phyloP scores from a whole-genome alignment of 345 rosid genomes.

The Pistacia vera region DNA sequence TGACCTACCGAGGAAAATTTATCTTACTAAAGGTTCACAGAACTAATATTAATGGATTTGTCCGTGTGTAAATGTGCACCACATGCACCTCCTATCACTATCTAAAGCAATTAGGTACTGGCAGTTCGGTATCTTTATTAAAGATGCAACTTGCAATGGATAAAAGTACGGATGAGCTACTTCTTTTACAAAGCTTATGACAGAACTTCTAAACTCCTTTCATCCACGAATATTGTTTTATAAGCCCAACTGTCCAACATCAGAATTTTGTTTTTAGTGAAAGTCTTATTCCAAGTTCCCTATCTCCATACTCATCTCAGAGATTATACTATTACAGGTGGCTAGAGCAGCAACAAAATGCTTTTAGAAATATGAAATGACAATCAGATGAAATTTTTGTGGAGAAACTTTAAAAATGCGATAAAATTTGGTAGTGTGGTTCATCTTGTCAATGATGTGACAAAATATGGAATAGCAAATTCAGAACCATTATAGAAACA shows the following conservation, averaged over 20 bases:
- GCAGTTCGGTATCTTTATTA: background rate
- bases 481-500: background rate
- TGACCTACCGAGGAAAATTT: background rate
- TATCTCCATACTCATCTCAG: background rate
- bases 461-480: background rate
- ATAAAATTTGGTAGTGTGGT: background rate
- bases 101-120: background rate
- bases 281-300: conserved; percentile 5
- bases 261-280: background rate
- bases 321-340: background rate
- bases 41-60: background rate
- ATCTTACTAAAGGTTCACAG: background rate
- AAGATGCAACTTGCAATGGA: conserved; percentile 5
- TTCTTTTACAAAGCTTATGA: conserved; percentile 9
- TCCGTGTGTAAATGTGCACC: background rate
- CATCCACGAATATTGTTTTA: background rate
- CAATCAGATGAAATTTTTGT: background rate
- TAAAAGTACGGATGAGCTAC: background rate
- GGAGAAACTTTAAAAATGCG: background rate
- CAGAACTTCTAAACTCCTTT: background rate
- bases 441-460: background rate
- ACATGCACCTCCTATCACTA: background rate
- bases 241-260: background rate
- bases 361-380: background rate
- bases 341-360: background rate